phyloP scores from a whole-genome alignment of 768 basidiomycete genomes.

The Rhodotorula diobovata region DNA sequence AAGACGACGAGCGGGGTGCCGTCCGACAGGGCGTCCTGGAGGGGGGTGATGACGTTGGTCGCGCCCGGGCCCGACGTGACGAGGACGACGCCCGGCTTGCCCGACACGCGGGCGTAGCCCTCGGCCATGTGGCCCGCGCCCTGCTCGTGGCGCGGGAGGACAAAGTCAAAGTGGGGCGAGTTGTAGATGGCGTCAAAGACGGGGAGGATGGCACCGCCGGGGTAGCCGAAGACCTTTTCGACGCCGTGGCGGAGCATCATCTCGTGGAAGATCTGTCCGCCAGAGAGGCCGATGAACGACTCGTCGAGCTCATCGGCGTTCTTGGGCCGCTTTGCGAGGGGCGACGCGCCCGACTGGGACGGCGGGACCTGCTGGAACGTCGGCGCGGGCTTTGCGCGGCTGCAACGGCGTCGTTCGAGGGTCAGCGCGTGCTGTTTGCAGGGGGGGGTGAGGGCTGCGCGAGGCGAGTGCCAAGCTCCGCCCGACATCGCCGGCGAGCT shows the following conservation, averaged over 20 bases:
- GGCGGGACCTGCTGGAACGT: constrained; percentile 28
- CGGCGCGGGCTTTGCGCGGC: constrained; percentile 29
- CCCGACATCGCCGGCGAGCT: too few species aligned
- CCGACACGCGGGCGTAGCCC: constrained; percentile 94
- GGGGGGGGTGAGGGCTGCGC: background rate
- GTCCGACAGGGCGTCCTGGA: constrained; percentile 95
- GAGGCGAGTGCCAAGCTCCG: background rate
- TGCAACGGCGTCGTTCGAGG: background rate
- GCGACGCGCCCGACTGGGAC: constrained; percentile 15
- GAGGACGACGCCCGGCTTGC: constrained; percentile 94
- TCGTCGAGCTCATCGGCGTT: constrained; percentile 54
- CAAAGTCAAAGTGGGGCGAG: constrained; percentile 87
- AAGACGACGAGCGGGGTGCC: constrained; percentile 93
- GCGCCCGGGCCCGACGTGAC: constrained; percentile 98
- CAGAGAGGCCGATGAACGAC: constrained; percentile 87
- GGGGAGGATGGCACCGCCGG: constrained; percentile 86
- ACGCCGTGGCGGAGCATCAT: constrained; percentile 98
- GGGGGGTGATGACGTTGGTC: constrained; percentile 93
- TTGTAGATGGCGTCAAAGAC: constrained; percentile 99
- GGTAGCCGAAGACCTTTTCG: constrained; percentile 96
- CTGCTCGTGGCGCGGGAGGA: constrained; percentile 94
- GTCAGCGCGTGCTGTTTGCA: background rate
- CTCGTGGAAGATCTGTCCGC: constrained; percentile 97
- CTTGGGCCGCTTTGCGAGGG: constrained; percentile 6
- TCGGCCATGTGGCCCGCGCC: constrained; percentile 95